Percentiles rank a stretch among this genome's conserved stretches.
Conservation (phyloP, 1,139 yeast genomes). For the Scheffersomyces illinoinensis region DNA sequence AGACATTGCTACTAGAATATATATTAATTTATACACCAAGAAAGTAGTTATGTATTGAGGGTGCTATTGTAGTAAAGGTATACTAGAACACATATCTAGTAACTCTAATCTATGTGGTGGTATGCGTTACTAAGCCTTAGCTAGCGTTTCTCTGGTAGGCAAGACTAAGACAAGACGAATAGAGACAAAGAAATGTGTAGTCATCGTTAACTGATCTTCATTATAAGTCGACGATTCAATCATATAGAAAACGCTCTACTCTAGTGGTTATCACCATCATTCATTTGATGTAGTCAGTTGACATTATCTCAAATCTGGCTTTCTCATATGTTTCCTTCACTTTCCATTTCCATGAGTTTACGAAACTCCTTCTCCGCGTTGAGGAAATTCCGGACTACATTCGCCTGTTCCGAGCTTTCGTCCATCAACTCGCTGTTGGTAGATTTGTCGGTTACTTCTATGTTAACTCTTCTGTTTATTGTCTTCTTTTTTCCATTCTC, state of each 20-base stretch:
- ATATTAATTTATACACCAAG: neutral
- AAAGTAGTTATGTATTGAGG: neutral
- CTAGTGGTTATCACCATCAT: conserved; percentile 5
- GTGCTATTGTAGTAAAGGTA: neutral
- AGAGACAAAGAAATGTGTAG: no score
- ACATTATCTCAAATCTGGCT: neutral
- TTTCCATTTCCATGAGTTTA: conserved; percentile 31
- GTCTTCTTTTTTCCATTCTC: conserved; percentile 27
- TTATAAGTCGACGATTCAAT: neutral
- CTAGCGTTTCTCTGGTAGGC: neutral
- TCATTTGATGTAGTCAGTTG: neutral
- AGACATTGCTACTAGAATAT: neutral
- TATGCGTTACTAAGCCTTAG: neutral
- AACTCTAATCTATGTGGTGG: neutral
- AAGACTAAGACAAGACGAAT: neutral
- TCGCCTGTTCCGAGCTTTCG: conserved; percentile 22
- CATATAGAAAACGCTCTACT: neutral
- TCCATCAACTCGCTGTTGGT: conserved; percentile 36
- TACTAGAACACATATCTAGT: neutral
- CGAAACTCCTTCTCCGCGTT: conserved; percentile 41
- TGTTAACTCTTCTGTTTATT: conserved; percentile 36
- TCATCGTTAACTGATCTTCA: no score
- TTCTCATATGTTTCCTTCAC: conserved; percentile 8
- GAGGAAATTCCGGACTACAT: conserved; percentile 35
- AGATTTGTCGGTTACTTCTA: conserved; percentile 41